phyloP scores from a whole-genome alignment of 331 rosid genomes.

The Quercus phellos region DNA sequence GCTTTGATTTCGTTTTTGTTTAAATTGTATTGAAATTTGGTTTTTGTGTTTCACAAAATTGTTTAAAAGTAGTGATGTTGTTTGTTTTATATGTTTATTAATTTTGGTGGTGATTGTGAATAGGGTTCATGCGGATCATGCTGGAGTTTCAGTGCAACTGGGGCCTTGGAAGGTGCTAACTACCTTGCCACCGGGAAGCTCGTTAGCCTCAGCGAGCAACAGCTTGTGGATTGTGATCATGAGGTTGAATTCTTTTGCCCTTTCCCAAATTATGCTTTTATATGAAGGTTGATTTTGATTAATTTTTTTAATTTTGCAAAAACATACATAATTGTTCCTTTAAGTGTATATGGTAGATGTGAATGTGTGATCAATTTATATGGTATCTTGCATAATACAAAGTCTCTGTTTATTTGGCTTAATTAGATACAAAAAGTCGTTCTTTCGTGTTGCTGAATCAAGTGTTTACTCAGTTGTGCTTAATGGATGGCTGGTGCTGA shows the following conservation, averaged over 20 bases:
- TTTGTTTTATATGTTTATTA: not conserved
- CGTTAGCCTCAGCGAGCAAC: conserved; percentile 94
- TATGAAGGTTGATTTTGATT: too few relatives aligned
- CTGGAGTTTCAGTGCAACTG: conserved; percentile 96
- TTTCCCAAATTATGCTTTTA: too few relatives aligned
- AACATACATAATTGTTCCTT: not conserved
- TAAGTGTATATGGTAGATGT: not conserved
- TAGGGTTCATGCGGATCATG: conserved; percentile 98
- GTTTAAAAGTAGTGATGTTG: too few relatives aligned
- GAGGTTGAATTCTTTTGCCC: conserved; percentile 45
- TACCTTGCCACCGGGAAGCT: conserved; percentile 78
- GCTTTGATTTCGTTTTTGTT: not conserved
- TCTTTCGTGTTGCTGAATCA: not conserved
- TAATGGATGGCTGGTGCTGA: not conserved
- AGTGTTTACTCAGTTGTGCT: not conserved
- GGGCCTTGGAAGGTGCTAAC: conserved; percentile 96
- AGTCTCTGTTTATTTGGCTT: not conserved
- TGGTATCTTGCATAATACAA: not conserved
- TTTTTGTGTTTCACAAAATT: not conserved
- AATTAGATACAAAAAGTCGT: not conserved
- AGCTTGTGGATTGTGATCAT: conserved; percentile 94
- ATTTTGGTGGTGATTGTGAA: not conserved
- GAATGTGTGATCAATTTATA: not conserved
- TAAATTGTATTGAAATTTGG: not conserved
- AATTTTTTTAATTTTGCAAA: not conserved